Evolutionary conservation across 495 filamentous ascomycete genomes (phyloP), one percentile per base, ranked within the genome.

Genomic region (Xeromyces bisporus): DNA sequence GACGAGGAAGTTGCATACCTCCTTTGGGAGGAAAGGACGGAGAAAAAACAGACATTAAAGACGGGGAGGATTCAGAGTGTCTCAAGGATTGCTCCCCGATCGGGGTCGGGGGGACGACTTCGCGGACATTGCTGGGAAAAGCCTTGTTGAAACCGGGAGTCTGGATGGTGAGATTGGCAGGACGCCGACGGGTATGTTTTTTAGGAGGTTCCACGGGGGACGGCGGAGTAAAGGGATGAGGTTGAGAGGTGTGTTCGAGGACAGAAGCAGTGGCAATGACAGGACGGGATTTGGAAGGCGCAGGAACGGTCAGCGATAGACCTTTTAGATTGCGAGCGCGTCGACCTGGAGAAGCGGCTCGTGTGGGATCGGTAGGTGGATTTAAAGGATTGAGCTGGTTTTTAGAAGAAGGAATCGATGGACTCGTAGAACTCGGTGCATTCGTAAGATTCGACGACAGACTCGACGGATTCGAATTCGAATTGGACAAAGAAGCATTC

Each of bases 281-380:
- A 7, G 67, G 57, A 7, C 61, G 58, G 2, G 56, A 44, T 25
- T 53, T 47, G 3, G 52, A 48, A 6, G 61, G 53, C 8, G 71
- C 63, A 9, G 77, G 72, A 28, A 91, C 80, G 35, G 89, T 82
- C 34, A 96, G 69, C 1, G 85, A 93, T 3, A 97, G 62, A 29
- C 87, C 87, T 51, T 97, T 97, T 44, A 87, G 74, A 51, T 97
- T 97, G 30, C 84, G 77, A 17, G 73, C 68, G 48, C 82, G 77
- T 47, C 69, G 67, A 17, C 74, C 64, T 2, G 84, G 81, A 3
- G 75, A 77, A 28, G 56, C 53, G 3, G 59, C 47, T 7, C 60
- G 56, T 29, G 40, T 32, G 14, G 38, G 64, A 47, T 32, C 65
- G 27, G n/a, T n/a, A n/a, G 31, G 47, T 13, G 69, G 49, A 21